Conservation (phyloP, 768 basidiomycete species). For the Termitomyces eurrhizus region DNA sequence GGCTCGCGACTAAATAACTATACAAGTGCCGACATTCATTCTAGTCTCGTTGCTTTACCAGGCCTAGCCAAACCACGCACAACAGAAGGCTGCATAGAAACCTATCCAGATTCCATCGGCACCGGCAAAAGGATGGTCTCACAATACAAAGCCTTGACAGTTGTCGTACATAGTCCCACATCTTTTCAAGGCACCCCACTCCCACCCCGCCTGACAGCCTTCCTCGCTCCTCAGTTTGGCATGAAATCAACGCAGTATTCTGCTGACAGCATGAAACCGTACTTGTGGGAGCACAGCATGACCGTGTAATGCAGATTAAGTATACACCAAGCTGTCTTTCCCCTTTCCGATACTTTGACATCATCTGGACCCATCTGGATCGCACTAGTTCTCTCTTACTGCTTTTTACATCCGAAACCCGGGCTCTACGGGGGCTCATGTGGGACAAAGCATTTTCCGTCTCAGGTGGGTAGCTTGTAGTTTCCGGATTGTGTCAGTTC, state of each 20-base stretch:
- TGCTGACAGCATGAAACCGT: conserved; percentile 3
- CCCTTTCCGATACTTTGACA: not conserved
- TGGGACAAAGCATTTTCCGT: not conserved
- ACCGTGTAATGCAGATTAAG: not conserved
- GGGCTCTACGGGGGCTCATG: not conserved
- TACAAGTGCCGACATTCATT: not conserved
- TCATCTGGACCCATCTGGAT: not conserved
- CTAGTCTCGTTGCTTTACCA: not conserved
- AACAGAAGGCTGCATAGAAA: not conserved
- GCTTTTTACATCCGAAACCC: not conserved
- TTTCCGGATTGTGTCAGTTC: conserved; percentile 2
- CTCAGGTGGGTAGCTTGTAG: not conserved
- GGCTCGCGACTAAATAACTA: not conserved
- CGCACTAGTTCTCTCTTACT: not conserved
- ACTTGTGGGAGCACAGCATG: not conserved
- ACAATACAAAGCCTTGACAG: conserved; percentile 5
- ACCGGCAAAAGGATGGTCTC: not conserved
- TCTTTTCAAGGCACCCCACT: not conserved
- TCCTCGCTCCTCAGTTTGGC: not conserved
- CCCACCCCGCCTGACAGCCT: not conserved
- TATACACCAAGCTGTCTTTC: not conserved
- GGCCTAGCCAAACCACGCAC: not conserved
- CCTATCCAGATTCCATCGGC: conserved; percentile 4
- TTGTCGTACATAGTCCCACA: not conserved
- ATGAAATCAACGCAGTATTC: not conserved